Base-by-base conservation (phyloP, 1,139 yeast genomes). In the Hyphopichia burtonii region DNA sequence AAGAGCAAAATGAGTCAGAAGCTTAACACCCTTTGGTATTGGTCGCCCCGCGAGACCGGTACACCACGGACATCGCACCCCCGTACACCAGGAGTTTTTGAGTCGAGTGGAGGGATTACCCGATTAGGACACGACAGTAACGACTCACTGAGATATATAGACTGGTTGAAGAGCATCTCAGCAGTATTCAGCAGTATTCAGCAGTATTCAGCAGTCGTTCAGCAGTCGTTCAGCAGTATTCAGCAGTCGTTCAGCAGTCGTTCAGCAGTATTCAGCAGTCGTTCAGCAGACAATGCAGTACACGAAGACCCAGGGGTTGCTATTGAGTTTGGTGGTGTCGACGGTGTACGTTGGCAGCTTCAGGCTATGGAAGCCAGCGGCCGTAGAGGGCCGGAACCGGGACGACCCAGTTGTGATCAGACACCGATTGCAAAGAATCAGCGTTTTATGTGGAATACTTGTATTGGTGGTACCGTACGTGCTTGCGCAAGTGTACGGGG, bases 391-490 rank as follows among this genome's bases (percentile, higher is more conserved):
- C 5, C 54, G 50, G 34, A 65, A 65, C 37, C 58, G 86, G 41
- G 73, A 83, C 58, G 78, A 81, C 42, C 73, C 76, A 0, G 46
- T 17, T 1, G 73, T 74, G 20, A 58, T 72, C 4, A 41, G 46
- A 11, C 68, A 73, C 42, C 63, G 82, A 23, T 51, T 69, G 25
- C 47, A 43, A 14, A 64, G 82, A 23, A 64, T 76, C 15, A 44
- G 57, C 2, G 40, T 58, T 3, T 60, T 76, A 36, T 61, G 76
- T 38, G 42, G 61, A 20, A 51, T 54, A 11, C 56, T 75, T 14
- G 37, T 63, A 3, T 41, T 64, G 6, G 43, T 53, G 2, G 57
- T 71, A 8, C 71, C 74, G 11, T 39, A 9, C 11, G 12, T 25
- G 11, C 28, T 25, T 4, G 11, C n/a, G n/a, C n/a, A n/a, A 9